Percentiles rank a stretch among this genome's conserved stretches.
Evolutionary conservation across 1,139 yeast genomes (phyloP).

Genomic region (Yamadazyma membranifaciens): DNA sequence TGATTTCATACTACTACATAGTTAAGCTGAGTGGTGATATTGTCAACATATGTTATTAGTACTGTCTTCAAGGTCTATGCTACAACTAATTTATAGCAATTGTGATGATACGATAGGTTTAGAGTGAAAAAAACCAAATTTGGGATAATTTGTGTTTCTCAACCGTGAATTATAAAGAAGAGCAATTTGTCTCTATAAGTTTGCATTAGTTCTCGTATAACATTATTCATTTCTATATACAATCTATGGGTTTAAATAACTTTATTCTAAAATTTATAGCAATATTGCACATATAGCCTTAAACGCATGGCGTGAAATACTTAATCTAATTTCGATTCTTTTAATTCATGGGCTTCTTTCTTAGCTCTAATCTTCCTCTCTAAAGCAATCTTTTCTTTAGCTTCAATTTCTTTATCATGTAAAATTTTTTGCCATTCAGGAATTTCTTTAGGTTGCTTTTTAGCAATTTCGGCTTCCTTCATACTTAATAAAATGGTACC

Average conservation of each 20-base stretch:
- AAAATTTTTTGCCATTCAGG: conserved; percentile 41
- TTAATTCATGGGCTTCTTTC: conserved; percentile 4
- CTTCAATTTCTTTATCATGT: conserved; percentile 26
- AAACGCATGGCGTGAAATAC: neutral
- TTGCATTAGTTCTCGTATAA: neutral
- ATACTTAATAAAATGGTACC: conserved; percentile 63
- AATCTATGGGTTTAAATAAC: neutral
- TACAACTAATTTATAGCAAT: no score
- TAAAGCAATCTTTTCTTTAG: conserved; percentile 36
- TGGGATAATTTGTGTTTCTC: no score
- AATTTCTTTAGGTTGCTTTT: conserved; percentile 32
- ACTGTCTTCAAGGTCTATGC: no score
- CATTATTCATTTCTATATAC: neutral
- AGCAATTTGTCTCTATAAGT: no score
- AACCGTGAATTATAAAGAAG: no score
- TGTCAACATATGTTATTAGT: no score
- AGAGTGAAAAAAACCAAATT: no score
- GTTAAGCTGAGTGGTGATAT: no score
- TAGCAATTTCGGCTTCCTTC: conserved; percentile 55
- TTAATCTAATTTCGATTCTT: no score
- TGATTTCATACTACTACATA: no score
- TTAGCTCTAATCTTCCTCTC: conserved; percentile 11
- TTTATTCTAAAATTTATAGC: no score
- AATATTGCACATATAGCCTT: neutral
- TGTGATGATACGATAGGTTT: no score